These are phyloP conservation scores for Schwanniomyces pseudopolymorphus DNA, from an alignment of 805 yeast genomes.

Conservation along the genomic window DNA sequence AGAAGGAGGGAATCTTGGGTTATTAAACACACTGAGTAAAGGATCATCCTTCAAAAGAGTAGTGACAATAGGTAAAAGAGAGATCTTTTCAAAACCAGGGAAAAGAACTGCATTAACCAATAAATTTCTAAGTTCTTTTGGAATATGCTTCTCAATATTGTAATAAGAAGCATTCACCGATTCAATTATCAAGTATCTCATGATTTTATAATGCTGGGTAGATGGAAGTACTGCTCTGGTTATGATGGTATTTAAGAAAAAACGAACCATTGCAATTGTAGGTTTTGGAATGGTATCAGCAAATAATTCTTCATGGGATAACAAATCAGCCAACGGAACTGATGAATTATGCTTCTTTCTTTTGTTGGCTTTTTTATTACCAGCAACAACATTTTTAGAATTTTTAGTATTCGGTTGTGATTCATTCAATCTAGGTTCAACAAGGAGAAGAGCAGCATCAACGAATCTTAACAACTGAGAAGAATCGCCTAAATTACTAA, in stretches of 20 bases:
- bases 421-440: constrained; percentile 33
- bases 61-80: constrained; percentile 70
- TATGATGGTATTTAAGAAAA: constrained; percentile 51
- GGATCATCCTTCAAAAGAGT: constrained; percentile 50
- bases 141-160: constrained; percentile 20
- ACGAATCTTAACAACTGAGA: constrained; percentile 55
- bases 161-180: constrained; percentile 28
- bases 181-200: constrained; percentile 35
- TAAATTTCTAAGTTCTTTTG: constrained; percentile 31
- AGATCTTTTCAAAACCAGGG: constrained; percentile 65
- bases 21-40: constrained; percentile 57
- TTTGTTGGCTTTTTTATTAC: constrained; percentile 27
- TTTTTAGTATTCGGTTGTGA: constrained; percentile 8
- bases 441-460: constrained; percentile 50
- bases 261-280: constrained; percentile 35
- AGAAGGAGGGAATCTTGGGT: constrained; percentile 72
- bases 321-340: constrained; percentile 62
- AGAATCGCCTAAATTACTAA: constrained; percentile 46
- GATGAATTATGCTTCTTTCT: constrained; percentile 44
- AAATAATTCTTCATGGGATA: constrained; percentile 65
- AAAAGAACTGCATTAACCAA: constrained; percentile 59
- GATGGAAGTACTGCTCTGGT: constrained; percentile 54
- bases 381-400: constrained; percentile 2
- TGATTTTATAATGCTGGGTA: constrained; percentile 60
- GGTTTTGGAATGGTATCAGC: constrained; percentile 35